These are phyloP conservation scores for Hypoxylon sp. DNA, from an alignment of 2,329 filamentous ascomycete genomes.

Conservation along the genomic window DNA sequence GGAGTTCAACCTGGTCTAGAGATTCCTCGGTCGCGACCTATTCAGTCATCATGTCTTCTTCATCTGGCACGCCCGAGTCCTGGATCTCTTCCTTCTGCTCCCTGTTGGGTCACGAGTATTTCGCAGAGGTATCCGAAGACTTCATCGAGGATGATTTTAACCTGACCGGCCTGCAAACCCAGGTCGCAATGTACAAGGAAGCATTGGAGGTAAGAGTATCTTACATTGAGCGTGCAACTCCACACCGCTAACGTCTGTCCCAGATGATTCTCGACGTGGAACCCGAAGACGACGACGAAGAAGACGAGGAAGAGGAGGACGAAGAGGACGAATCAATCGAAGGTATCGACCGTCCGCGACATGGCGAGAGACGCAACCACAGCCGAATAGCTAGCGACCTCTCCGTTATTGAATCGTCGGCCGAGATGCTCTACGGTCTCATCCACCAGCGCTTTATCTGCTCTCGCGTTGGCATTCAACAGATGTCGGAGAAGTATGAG, in stretches of 20 bases:
- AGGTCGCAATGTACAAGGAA: constrained; percentile 99
- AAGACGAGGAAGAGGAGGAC: constrained; percentile 78
- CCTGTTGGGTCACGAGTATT: constrained; percentile 95
- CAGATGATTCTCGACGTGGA: constrained; percentile 98
- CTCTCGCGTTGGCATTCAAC: constrained; percentile 92
- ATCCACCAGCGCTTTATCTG: constrained; percentile 99
- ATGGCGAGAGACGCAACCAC: constrained; percentile 76
- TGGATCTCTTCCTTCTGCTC: constrained; percentile 99
- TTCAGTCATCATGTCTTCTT: constrained; percentile 61
- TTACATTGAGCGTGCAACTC: background rate
- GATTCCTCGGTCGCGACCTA: background rate
- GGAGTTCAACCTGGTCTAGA: background rate
- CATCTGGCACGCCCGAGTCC: constrained; percentile 75
- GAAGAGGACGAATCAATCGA: constrained; percentile 76
- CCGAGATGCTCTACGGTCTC: constrained; percentile 96
- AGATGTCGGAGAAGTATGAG: constrained; percentile 99
- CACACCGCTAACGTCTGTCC: constrained; percentile 30
- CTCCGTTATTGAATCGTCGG: constrained; percentile 94
- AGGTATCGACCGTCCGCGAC: constrained; percentile 62
- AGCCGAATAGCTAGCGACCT: constrained; percentile 90
- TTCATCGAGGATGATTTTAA: constrained; percentile 99
- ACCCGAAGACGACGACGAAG: constrained; percentile 90
- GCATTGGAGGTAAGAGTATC: constrained; percentile 75
- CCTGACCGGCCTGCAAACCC: constrained; percentile 89
- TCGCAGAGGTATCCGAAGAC: constrained; percentile 97